These are phyloP conservation scores for Zopfochytrium polystomum DNA, from an alignment of 371 early-diverging fungal genomes.

Conservation along the genomic window DNA sequence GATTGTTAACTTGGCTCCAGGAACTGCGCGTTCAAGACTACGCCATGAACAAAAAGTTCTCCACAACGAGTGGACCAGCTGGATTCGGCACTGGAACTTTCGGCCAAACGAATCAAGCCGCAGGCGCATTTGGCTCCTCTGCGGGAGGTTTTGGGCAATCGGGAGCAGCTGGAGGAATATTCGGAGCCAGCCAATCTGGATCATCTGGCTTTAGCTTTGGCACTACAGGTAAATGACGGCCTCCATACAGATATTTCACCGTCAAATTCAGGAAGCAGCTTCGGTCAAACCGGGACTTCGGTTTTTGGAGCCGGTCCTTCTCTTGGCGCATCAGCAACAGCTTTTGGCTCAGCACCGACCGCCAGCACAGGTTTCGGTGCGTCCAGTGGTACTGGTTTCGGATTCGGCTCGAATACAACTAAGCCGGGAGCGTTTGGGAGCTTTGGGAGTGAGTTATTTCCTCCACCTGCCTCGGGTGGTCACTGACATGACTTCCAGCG, in stretches of 20 bases:
- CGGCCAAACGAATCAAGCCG: conserved; percentile 18
- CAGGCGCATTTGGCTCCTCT: conserved; percentile 39
- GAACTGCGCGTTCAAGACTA: conserved; percentile 93
- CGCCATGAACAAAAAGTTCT: conserved; percentile 70
- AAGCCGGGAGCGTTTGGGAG: not conserved
- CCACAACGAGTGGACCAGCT: conserved; percentile 22
- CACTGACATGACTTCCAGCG: conserved; percentile 27
- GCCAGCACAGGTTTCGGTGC: conserved; percentile 35
- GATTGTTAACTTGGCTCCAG: conserved; percentile 29
- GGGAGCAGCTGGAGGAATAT: conserved; percentile 26
- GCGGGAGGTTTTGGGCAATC: conserved; percentile 30
- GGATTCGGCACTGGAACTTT: conserved; percentile 29
- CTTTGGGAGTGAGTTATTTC: conserved; percentile 41
- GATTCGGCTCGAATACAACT: not conserved
- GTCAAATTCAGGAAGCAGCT: conserved; percentile 17
- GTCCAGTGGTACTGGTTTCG: conserved; percentile 35
- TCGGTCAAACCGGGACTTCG: conserved; percentile 23
- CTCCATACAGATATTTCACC: too few relatives aligned
- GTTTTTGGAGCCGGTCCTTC: conserved; percentile 10
- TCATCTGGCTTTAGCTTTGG: conserved; percentile 13
- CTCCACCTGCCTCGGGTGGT: conserved; percentile 58
- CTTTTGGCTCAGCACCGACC: conserved; percentile 34
- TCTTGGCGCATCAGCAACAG: conserved; percentile 5
- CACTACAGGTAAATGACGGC: conserved; percentile 8
- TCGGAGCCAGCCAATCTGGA: conserved; percentile 28